Percentiles rank a stretch among this genome's conserved stretches.
Evolutionary conservation across 169 alveolate species (phyloP).

Genomic region (Cyclospora cayetanensis): DNA sequence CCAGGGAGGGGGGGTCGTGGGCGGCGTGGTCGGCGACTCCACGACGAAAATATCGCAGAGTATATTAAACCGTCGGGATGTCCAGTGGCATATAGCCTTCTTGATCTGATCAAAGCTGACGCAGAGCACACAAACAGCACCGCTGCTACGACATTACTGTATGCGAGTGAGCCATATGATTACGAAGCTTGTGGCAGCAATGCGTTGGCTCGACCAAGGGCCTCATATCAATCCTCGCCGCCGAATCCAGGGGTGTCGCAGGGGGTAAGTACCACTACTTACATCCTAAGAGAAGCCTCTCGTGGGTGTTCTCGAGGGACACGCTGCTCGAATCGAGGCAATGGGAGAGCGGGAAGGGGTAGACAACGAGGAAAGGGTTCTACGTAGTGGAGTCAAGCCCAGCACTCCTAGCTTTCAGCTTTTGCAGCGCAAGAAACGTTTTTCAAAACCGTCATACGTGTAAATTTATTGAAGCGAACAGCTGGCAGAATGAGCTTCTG

Average conservation of each 20-base stretch:
- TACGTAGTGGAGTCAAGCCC: background rate
- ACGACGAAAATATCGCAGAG: constrained; percentile 35
- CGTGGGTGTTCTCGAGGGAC: constrained; percentile 21
- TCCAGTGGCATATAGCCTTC: constrained; percentile 30
- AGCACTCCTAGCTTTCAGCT: background rate
- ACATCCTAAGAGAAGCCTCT: background rate
- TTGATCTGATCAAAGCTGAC: constrained; percentile 30
- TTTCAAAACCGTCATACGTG: background rate
- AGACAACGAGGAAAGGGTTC: constrained; percentile 37
- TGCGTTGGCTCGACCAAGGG: background rate
- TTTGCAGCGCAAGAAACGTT: background rate
- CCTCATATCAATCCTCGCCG: no score
- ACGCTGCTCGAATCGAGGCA: background rate
- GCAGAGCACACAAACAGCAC: constrained; percentile 62
- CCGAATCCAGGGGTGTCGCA: background rate
- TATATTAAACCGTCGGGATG: constrained; percentile 37
- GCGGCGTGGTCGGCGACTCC: constrained; percentile 59
- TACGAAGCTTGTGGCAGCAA: background rate
- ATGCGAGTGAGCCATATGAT: constrained; percentile 30
- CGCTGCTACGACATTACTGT: constrained; percentile 48
- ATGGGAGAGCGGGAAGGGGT: constrained; percentile 44
- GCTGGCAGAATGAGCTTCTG: no score
- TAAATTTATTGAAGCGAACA: no score
- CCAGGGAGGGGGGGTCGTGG: constrained; percentile 58
- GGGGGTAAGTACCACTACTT: background rate